A percentile compares a stretch with the other conserved stretches of the same genome.
phyloP scores from a whole-genome alignment of 1,139 yeast genomes.

The Sugiyamaella grinbergsii region DNA sequence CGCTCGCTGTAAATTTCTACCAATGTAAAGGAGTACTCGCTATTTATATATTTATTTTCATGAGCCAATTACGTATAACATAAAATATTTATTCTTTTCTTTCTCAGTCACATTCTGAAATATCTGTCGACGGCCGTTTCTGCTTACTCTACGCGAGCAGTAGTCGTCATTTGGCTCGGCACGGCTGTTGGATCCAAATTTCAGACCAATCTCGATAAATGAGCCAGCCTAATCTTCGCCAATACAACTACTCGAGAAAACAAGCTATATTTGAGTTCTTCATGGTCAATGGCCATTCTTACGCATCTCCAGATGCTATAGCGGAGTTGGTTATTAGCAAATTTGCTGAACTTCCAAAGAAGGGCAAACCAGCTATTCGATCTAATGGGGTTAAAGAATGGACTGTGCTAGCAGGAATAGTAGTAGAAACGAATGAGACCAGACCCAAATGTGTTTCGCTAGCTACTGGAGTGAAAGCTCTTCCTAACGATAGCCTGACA shows the following conservation, averaged over 20 bases:
- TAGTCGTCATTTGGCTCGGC: too few species aligned
- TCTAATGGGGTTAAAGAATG: constrained; percentile 73
- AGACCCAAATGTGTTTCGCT: constrained; percentile 47
- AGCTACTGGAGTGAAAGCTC: constrained; percentile 82
- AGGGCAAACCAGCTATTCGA: constrained; percentile 60
- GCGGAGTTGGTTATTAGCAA: constrained; percentile 40
- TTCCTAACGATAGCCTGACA: constrained; percentile 54
- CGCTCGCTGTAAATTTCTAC: too few species aligned
- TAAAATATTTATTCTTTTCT: too few species aligned
- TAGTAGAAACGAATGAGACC: constrained; percentile 45
- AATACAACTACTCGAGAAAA: not conserved
- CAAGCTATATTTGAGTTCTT: not conserved
- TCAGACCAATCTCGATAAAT: not conserved
- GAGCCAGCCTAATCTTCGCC: not conserved
- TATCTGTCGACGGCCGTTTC: too few species aligned
- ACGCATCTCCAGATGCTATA: constrained; percentile 35
- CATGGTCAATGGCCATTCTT: constrained; percentile 9
- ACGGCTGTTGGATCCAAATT: too few species aligned
- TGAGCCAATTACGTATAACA: too few species aligned
- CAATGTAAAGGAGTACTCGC: too few species aligned
- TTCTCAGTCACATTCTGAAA: too few species aligned
- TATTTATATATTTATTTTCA: too few species aligned
- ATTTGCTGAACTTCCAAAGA: constrained; percentile 43
- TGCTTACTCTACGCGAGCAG: too few species aligned
- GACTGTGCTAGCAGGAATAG: constrained; percentile 81